Conservation (phyloP, 2,329 filamentous ascomycete genomes). For the Fragosphaeria purpurea region DNA sequence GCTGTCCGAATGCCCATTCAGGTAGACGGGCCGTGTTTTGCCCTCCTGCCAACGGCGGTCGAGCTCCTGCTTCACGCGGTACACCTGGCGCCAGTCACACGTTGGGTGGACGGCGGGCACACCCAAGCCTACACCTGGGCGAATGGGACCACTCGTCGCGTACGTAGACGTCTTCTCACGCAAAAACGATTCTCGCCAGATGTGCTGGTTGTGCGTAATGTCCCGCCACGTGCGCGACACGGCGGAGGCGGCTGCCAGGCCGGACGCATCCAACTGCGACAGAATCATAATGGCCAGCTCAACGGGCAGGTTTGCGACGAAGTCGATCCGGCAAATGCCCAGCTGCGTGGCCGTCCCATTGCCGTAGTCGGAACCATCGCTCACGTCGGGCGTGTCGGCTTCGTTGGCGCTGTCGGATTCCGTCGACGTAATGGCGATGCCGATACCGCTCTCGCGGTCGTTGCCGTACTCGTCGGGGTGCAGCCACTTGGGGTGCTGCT, state of each 20-base stretch:
- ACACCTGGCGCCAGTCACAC: slow-evolving; percentile 81
- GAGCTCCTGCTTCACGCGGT: slow-evolving; percentile 64
- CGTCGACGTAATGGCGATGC: slow-evolving; percentile 42
- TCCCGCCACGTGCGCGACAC: slow-evolving; percentile 43
- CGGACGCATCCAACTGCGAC: slow-evolving; percentile 42
- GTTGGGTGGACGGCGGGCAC: slow-evolving; percentile 44
- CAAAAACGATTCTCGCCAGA: slow-evolving; percentile 55
- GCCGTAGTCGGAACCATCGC: slow-evolving; percentile 1
- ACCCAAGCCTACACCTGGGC: slow-evolving; percentile 46
- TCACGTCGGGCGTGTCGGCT: slow-evolving; percentile 8
- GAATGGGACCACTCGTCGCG: slow-evolving; percentile 43
- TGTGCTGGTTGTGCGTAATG: slow-evolving; percentile 41
- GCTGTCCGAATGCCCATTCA: slow-evolving; percentile 88
- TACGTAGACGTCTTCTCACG: slow-evolving; percentile 51
- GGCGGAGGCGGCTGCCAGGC: slow-evolving; percentile 36
- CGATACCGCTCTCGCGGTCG: slow-evolving; percentile 55
- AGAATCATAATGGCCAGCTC: slow-evolving; percentile 53
- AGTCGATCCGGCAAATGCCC: slow-evolving; percentile 46
- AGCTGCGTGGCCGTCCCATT: slow-evolving; percentile 18
- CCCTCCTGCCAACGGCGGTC: slow-evolving; percentile 71
- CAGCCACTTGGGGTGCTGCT: slow-evolving; percentile 31
- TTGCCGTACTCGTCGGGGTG: slow-evolving; percentile 38
- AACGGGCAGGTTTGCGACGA: slow-evolving; percentile 42
- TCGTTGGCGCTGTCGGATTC: slow-evolving; percentile 25
- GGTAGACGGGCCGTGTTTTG: slow-evolving; percentile 71